Base-by-base conservation (phyloP, 176 grass and related monocot genomes). In the Thalia dealbata region DNA sequence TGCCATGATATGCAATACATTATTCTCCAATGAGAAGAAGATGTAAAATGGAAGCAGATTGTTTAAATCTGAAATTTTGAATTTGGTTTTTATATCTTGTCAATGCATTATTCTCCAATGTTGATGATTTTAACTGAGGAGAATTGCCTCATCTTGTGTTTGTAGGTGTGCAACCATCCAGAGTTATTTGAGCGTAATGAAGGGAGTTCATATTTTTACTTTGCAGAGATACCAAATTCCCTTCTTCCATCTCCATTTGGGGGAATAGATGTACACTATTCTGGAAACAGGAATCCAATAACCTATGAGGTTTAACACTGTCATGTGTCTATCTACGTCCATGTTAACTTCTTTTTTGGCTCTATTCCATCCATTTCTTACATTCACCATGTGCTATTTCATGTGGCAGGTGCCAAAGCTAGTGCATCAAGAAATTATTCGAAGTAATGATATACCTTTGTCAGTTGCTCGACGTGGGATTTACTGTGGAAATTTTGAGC, bases 101-200 rank as follows among this genome's bases (percentile, higher is more conserved):
- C 9, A 41, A 67, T 67, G 27, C 15, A n/a, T 44, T 2, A 68
- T n/a, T n/a, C 6, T 12, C 32, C 21, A 44, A 68, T 68, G 1
- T 7, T 68, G 65, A 68, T 13, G 32, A 13, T 28, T 28, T 21
- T 10, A 41, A 13, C 16, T 68, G 32, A 68, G 65, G 12, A 68
- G 16, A 32, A 45, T 51, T 65, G 19, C 14, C 67, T 76, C 64
- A 58, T 45, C 51, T 87, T 30, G 61, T 24, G 29, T 62, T 71
- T n/a, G 73, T 81, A 99, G 95, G 95, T 99, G 54, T 99, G 95
- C 81, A 99, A 99, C 85, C 95, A 99, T 83, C 95, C 95, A 26
- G 95, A 99, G 83, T 83, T 99, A 58, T 99, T 99, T 75, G 95
- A 99, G 75, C 90, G 95, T 50, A 99, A 99, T 52, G 95, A 93